Percentiles rank a stretch among this genome's conserved stretches.
phyloP scores from a whole-genome alignment of 352 stramenopile species.

The Pythium oligandrum region DNA sequence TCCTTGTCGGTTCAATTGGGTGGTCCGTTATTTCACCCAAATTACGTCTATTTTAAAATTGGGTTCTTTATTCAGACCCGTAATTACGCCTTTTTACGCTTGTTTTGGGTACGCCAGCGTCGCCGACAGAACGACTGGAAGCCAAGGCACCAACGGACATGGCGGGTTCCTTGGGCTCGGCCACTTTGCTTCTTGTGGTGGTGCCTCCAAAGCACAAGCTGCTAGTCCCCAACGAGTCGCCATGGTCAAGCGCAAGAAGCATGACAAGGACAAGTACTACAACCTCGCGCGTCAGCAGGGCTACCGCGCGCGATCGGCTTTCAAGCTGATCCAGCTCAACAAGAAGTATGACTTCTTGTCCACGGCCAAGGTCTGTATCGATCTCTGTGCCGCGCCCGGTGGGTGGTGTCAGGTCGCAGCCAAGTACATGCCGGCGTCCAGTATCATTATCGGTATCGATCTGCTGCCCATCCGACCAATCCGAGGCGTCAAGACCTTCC shows the following conservation, averaged over 20 bases:
- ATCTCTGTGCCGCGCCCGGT: conserved; percentile 98
- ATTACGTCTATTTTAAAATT: no score
- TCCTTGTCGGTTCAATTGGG: no score
- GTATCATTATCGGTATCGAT: conserved; percentile 97
- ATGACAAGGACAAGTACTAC: conserved; percentile 99
- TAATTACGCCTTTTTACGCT: no score
- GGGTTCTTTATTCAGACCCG: no score
- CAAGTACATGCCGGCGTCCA: conserved; percentile 91
- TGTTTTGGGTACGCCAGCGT: no score
- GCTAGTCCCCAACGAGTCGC: neutral
- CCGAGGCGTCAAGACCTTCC: conserved; percentile 95
- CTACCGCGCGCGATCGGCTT: conserved; percentile 97
- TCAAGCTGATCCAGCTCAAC: conserved; percentile 99
- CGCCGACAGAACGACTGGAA: no score
- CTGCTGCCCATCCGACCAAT: conserved; percentile 98
- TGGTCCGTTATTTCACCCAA: no score
- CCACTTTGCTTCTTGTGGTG: no score
- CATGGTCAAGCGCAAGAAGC: conserved; percentile 97
- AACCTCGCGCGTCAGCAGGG: conserved; percentile 98
- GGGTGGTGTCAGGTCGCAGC: conserved; percentile 95
- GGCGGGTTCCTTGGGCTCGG: no score
- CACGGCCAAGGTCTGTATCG: conserved; percentile 96
- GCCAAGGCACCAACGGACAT: no score
- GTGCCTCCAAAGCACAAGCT: no score
- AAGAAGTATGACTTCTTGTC: conserved; percentile 98